Evolutionary conservation across 2,329 filamentous ascomycete genomes (phyloP), one percentile per base, ranked within the genome.

Genomic region (Triangularia verruculosa): DNA sequence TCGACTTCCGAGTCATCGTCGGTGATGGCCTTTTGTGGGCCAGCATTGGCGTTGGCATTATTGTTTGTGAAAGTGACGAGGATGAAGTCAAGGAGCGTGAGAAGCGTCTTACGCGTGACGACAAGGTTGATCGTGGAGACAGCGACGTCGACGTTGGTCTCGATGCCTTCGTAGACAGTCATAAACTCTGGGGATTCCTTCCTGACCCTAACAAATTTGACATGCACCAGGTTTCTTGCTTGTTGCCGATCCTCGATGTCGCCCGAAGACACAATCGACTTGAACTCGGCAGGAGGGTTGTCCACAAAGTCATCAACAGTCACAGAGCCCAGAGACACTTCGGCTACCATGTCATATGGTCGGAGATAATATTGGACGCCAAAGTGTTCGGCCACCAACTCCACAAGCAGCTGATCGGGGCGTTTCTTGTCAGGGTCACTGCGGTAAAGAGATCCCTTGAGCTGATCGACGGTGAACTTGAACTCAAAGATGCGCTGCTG

Each of bases 101-200:
- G 82, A 2, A 99, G 80, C 0, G 96, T 99, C 76, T 90, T 94
- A 68, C 96, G 84, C 0, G 96, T 99, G 8, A 99, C 93, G 32
- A 99, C 87, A 22, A 99, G 77, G 73, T 98, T 98, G 78, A 99
- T 97, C 0, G 95, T 99, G 0, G 95, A 97, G 12, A 99, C 88
- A 0, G 89, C 88, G 1, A 95, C 89, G 65, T 96, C 92, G 53
- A 99, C 84, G 70, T 99, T 97, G 27, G 90, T 97, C 67, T 96
- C 93, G 61, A 98, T 90, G 1, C 93, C 93, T 72, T 98, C 93
- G 70, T 96, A 98, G 2, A 92, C 89, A 0, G 90, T 87, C 82
- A 93, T 89, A 71, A 98, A 97, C 73, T 99, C 94, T 0, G 96
- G 96, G 1, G 95, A 98, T 58, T 92, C 87, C 30, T 86, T 89